Percentiles rank a stretch among this genome's conserved stretches.
phyloP scores from a whole-genome alignment of 2,329 filamentous ascomycete genomes.

The Corynespora cassiicola region DNA sequence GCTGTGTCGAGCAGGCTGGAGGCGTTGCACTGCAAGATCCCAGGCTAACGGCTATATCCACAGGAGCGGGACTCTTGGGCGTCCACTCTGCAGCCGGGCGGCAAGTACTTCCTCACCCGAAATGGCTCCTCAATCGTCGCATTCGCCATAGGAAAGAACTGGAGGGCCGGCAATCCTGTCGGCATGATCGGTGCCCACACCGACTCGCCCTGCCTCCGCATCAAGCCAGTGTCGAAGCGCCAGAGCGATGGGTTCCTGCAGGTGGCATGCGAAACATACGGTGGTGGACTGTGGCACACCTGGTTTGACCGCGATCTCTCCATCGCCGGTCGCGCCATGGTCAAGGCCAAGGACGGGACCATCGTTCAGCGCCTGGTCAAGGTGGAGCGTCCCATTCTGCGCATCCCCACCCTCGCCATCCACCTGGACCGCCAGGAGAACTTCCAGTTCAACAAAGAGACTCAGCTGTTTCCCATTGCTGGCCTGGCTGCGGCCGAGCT shows the following conservation, averaged over 20 bases:
- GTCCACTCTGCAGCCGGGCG: constrained; percentile 78
- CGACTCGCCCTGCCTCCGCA: constrained; percentile 87
- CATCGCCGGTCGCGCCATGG: constrained; percentile 87
- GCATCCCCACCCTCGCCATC: constrained; percentile 92
- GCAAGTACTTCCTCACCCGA: constrained; percentile 95
- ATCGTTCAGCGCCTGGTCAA: constrained; percentile 88
- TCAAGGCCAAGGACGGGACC: constrained; percentile 73
- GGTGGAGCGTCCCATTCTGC: constrained; percentile 85
- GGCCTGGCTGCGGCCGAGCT: constrained; percentile 88
- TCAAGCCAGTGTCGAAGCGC: constrained; percentile 96
- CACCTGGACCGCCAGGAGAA: constrained; percentile 86
- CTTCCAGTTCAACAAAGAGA: constrained; percentile 97
- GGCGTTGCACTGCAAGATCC: too few relatives aligned
- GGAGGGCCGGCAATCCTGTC: constrained; percentile 89
- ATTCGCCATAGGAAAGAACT: constrained; percentile 88
- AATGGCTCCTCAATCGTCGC: constrained; percentile 92
- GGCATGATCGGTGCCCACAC: constrained; percentile 95
- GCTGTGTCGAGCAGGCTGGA: too few relatives aligned
- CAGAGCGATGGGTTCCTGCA: constrained; percentile 86
- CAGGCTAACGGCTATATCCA: too few relatives aligned
- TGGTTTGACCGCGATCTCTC: constrained; percentile 97
- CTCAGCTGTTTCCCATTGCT: constrained; percentile 90
- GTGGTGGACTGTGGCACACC: constrained; percentile 95
- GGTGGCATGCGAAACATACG: constrained; percentile 95
- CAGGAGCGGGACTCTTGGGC: constrained; percentile 89